A percentile compares a stretch with the other conserved stretches of the same genome.
These are phyloP conservation scores for Geotrichum armillariae DNA, from an alignment of 1,139 yeast genomes.

Conservation along the genomic window DNA sequence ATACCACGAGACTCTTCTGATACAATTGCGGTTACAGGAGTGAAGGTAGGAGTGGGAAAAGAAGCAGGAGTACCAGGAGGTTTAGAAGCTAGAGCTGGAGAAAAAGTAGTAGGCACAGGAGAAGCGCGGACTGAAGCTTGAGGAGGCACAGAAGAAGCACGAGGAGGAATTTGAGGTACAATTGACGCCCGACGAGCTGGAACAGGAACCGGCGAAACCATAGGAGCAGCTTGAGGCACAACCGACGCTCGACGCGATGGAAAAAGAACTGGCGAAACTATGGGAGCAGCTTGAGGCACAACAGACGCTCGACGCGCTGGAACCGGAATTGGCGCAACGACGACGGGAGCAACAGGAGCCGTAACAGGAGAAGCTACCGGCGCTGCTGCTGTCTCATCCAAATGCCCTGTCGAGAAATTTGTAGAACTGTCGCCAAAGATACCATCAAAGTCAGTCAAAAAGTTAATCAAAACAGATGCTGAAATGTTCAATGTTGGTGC, in stretches of 20 bases:
- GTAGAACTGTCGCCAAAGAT: slow-evolving; percentile 52
- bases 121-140: background rate
- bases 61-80: background rate
- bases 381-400: background rate
- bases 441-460: slow-evolving; percentile 63
- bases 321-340: background rate
- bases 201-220: background rate
- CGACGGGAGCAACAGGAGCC: background rate
- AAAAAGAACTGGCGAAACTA: too few relatives aligned
- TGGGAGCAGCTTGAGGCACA: too few relatives aligned
- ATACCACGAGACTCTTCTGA: background rate
- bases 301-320: background rate
- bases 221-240: background rate
- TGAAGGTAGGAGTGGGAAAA: background rate
- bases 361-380: too few relatives aligned
- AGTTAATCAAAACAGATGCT: slow-evolving; percentile 58
- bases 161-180: too few relatives aligned
- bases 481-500: slow-evolving; percentile 81
- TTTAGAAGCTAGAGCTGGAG: background rate
- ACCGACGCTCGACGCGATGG: background rate
- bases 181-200: background rate
- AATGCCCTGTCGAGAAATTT: background rate
- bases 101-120: background rate
- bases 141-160: too few relatives aligned
- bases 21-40: background rate